Evolutionary conservation across 1,284 basidiomycete genomes (phyloP).

Genomic region (Hemileia vastatrix): DNA sequence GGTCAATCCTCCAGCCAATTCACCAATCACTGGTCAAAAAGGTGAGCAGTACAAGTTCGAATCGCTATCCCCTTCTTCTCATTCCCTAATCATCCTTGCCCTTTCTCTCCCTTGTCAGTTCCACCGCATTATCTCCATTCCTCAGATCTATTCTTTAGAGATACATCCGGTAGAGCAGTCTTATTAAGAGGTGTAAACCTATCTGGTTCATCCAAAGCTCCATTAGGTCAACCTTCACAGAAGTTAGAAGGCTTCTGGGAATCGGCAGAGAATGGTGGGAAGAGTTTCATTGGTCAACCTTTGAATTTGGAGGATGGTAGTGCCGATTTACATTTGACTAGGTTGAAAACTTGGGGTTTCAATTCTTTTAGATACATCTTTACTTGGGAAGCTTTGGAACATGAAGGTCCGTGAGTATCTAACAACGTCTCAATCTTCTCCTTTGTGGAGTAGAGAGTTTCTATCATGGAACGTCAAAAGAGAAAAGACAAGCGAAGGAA

Average conservation of each 20-base stretch:
- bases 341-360: conserved; percentile 37
- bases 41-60: neutral
- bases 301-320: conserved; percentile 49
- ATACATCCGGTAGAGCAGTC: conserved; percentile 33
- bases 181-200: conserved; percentile 38
- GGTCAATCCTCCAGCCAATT: no score
- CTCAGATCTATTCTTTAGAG: no score
- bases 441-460: no score
- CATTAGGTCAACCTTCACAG: conserved; percentile 28
- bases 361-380: conserved; percentile 39
- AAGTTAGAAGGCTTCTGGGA: conserved; percentile 32
- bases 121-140: conserved; percentile 27
- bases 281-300: conserved; percentile 34
- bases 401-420: conserved; percentile 30
- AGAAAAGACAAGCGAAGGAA: no score
- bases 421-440: no score
- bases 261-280: conserved; percentile 30
- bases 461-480: no score
- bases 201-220: conserved; percentile 33
- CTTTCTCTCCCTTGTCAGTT: conserved; percentile 1
- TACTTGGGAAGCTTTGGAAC: conserved; percentile 40
- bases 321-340: conserved; percentile 43
- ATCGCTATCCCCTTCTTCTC: neutral
- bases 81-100: neutral
- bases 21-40: neutral